phyloP scores from a whole-genome alignment of 1,284 basidiomycete genomes.

The Phenoliferia sp. region DNA sequence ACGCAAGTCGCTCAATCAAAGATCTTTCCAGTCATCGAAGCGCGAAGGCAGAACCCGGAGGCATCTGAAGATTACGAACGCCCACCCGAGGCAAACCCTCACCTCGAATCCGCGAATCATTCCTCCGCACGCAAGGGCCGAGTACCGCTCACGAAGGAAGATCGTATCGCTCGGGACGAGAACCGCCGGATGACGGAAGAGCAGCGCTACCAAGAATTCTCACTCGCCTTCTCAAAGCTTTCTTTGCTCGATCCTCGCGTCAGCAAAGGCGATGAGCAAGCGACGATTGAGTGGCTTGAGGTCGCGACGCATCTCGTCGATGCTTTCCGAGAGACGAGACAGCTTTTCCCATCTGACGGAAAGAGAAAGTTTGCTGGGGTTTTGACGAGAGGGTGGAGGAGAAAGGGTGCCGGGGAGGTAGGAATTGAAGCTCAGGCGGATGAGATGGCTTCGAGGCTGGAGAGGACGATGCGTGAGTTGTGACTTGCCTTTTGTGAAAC shows the following conservation, averaged over 20 bases:
- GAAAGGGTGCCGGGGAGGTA: constrained; percentile 33
- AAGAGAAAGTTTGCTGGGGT: constrained; percentile 40
- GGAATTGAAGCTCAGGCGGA: constrained; percentile 62
- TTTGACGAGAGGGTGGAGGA: constrained; percentile 3
- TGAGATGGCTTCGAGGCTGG: constrained; percentile 66
- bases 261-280: constrained; percentile 42
- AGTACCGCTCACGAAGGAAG: constrained; percentile 5
- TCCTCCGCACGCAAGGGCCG: neutral
- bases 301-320: constrained; percentile 82
- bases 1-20: too few species aligned
- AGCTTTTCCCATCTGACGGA: constrained; percentile 67
- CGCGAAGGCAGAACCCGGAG: constrained; percentile 14
- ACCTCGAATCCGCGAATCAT: neutral
- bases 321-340: constrained; percentile 77
- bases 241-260: constrained; percentile 42
- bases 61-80: constrained; percentile 3
- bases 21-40: constrained; percentile 26
- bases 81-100: neutral
- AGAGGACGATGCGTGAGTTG: constrained; percentile 62
- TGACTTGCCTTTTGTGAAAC: neutral
- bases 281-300: constrained; percentile 61
- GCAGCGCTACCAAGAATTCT: constrained; percentile 40
- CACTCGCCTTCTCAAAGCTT: constrained; percentile 43
- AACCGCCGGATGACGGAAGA: constrained; percentile 25
- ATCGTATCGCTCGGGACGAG: neutral